Conservation (phyloP, 148 eudicot genomes). For the Rhododendron kiyosumense region DNA sequence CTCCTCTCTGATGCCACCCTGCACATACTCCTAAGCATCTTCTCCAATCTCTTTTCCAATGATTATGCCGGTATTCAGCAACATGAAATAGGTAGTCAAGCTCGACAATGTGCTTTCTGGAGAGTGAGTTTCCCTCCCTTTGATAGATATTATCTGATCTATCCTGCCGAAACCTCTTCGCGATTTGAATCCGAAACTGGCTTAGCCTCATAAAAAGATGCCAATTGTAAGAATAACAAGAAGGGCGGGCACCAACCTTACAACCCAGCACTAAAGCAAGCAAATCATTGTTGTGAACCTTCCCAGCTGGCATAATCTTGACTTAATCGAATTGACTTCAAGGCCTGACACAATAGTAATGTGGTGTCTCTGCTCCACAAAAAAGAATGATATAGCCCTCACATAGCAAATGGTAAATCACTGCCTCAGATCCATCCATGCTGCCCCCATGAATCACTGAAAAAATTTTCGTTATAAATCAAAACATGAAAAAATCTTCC, state of each 20-base stretch:
- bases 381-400: not conserved
- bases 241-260: not conserved
- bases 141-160: not conserved
- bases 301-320: not conserved
- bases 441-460: not conserved
- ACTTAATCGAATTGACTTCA: not conserved
- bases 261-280: not conserved
- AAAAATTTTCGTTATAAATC: not conserved
- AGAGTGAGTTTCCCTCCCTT: not conserved
- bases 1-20: not conserved
- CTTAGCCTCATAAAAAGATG: not conserved
- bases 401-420: not conserved
- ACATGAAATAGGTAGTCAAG: not conserved
- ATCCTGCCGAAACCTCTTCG: not conserved
- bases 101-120: not conserved
- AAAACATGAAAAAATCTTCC: not conserved
- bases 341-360: not conserved
- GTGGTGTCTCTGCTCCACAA: not conserved
- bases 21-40: not conserved
- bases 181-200: not conserved
- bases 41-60: not conserved
- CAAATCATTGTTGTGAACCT: not conserved
- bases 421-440: not conserved
- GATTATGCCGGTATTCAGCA: not conserved
- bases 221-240: not conserved